A percentile compares a stretch with the other conserved stretches of the same genome.
Conservation (phyloP, 2,329 filamentous ascomycete genomes). For the Botryotinia calthae region DNA sequence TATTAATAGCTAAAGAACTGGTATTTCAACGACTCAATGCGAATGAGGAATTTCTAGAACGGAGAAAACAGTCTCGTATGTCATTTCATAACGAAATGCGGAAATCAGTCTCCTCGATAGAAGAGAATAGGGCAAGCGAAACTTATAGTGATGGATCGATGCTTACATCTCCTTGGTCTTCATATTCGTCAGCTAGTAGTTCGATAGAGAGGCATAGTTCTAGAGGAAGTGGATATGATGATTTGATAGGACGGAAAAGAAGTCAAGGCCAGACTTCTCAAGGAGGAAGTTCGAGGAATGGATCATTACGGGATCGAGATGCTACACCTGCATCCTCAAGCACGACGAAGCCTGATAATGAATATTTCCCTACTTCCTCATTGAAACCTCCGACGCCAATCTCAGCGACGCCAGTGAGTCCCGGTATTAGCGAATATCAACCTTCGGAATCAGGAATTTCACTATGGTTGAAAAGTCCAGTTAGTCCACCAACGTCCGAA, state of each 20-base stretch:
- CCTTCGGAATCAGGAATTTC: constrained; percentile 14
- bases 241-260: constrained; percentile 31
- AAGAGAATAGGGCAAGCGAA: constrained; percentile 26
- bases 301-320: constrained; percentile 20
- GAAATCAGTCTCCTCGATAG: constrained; percentile 29
- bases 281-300: constrained; percentile 19
- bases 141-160: constrained; percentile 22
- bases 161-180: constrained; percentile 17
- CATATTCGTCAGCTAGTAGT: constrained; percentile 24
- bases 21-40: constrained; percentile 29
- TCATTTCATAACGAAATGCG: constrained; percentile 33
- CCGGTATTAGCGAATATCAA: constrained; percentile 18
- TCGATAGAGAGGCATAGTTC: constrained; percentile 29
- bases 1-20: constrained; percentile 32
- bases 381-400: constrained; percentile 13
- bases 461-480: constrained; percentile 17
- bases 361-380: constrained; percentile 4
- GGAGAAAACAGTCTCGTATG: constrained; percentile 31
- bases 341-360: constrained; percentile 12
- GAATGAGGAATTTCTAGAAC: constrained; percentile 36
- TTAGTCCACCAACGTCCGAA: constrained; percentile 17
- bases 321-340: constrained; percentile 8
- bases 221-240: constrained; percentile 32
- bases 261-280: constrained; percentile 29
- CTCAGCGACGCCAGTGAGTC: constrained; percentile 3